Percentiles rank a stretch among this genome's conserved stretches.
These are phyloP conservation scores for Chlamydomonas reinhardtii DNA, from an alignment of 163 green algal species.

Conservation along the genomic window DNA sequence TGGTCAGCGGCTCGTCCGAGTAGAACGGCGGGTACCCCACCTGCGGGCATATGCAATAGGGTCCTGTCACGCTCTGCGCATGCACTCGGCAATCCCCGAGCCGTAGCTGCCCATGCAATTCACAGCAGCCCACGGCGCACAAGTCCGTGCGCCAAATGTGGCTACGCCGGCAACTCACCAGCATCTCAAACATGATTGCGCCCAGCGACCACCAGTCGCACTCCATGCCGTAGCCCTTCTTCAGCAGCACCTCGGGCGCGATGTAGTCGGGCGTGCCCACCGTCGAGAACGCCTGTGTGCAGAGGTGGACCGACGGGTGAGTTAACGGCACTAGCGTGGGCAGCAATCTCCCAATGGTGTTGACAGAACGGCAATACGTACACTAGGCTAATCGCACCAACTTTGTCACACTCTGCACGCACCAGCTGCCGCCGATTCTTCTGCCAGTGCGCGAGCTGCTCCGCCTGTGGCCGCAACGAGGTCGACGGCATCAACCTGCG, in stretches of 20 bases:
- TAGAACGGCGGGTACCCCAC: conserved; percentile 98
- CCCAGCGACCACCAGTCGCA: conserved; percentile 99
- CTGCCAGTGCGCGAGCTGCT: conserved; percentile 85
- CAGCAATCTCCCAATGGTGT: no score
- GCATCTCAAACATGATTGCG: conserved; percentile 98
- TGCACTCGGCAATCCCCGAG: no score
- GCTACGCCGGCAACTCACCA: no score
- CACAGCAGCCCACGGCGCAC: no score
- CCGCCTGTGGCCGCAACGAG: conserved; percentile 38
- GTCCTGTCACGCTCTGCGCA: no score
- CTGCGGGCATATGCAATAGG: conserved; percentile 61
- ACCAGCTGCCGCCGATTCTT: conserved; percentile 84
- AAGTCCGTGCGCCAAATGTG: no score
- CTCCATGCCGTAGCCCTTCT: conserved; percentile 99
- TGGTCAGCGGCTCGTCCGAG: conserved; percentile 92
- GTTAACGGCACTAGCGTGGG: no score
- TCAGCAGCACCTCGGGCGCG: conserved; percentile 95
- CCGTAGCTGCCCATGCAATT: no score
- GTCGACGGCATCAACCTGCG: conserved; percentile 21
- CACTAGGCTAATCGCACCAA: no score
- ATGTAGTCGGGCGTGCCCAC: conserved; percentile 99
- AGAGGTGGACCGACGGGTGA: no score
- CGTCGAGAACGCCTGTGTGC: conserved; percentile 89
- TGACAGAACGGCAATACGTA: no score
- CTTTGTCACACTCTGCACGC: no score